phyloP scores from a whole-genome alignment of 2,329 filamentous ascomycete genomes.

The Calonectria leucothoes region DNA sequence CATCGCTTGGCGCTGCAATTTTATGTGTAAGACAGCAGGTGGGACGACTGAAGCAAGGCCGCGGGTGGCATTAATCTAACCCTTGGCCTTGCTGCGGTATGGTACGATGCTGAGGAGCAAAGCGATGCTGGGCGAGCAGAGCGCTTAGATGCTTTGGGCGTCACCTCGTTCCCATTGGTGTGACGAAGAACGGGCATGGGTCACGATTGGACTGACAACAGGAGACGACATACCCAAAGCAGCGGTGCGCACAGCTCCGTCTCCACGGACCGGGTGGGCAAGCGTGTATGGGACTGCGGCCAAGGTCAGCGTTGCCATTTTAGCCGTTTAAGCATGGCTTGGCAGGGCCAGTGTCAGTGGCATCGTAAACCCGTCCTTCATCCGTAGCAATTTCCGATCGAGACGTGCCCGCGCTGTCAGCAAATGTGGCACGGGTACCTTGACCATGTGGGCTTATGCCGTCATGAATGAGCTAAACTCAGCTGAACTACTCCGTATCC shows the following conservation, averaged over 20 bases:
- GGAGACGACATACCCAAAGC: background rate
- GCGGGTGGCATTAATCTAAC: background rate
- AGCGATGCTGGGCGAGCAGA: background rate
- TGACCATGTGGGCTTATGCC: background rate
- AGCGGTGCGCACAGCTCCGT: background rate
- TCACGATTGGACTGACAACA: no score
- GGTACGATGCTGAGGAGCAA: background rate
- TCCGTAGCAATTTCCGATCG: conserved; percentile 1
- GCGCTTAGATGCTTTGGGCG: background rate
- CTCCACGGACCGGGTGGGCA: background rate
- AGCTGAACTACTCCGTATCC: background rate
- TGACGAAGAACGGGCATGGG: background rate
- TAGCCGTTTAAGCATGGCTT: conserved; percentile 7
- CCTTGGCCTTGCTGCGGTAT: background rate
- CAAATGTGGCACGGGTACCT: background rate
- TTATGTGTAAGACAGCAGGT: background rate
- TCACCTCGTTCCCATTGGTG: background rate
- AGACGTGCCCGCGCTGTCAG: background rate
- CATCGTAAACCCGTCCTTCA: background rate
- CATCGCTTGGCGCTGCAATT: background rate
- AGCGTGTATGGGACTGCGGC: background rate
- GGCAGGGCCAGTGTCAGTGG: background rate
- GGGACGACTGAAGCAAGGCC: background rate
- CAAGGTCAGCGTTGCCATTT: background rate
- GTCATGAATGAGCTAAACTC: background rate